These are phyloP conservation scores for Candida taoyuanica DNA, from an alignment of 805 yeast genomes.

Conservation along the genomic window DNA sequence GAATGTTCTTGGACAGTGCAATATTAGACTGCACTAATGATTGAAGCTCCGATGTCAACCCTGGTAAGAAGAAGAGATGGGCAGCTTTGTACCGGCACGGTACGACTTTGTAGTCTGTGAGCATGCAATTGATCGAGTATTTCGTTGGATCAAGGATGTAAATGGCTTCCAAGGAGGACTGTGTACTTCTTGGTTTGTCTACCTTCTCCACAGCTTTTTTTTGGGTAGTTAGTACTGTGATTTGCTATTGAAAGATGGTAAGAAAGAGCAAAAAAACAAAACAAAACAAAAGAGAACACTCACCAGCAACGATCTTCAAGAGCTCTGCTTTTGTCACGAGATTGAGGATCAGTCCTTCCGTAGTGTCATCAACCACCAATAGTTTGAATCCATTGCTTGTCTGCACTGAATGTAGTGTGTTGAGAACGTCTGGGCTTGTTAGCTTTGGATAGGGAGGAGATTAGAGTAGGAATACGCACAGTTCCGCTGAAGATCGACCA, in stretches of 20 bases:
- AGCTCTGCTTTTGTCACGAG: constrained; percentile 47
- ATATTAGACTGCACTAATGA: constrained; percentile 27
- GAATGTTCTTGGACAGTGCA: constrained; percentile 27
- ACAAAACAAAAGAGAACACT: too few relatives aligned
- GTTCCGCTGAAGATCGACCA: constrained; percentile 35
- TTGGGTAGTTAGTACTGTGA: background rate
- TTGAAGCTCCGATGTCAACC: constrained; percentile 34
- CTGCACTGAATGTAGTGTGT: constrained; percentile 35
- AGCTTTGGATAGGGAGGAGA: background rate
- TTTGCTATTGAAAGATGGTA: too few relatives aligned
- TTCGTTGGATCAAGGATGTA: constrained; percentile 70
- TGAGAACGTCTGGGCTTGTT: constrained; percentile 29
- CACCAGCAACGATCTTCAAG: constrained; percentile 39
- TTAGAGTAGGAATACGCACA: constrained; percentile 16
- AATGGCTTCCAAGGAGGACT: constrained; percentile 67
- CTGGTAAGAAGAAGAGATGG: constrained; percentile 69
- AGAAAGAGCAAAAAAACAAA: too few relatives aligned
- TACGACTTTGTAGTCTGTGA: constrained; percentile 62
- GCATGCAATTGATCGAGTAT: constrained; percentile 69
- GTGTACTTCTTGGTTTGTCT: constrained; percentile 56
- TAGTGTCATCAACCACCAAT: constrained; percentile 52
- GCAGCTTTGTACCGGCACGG: constrained; percentile 75
- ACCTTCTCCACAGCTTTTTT: constrained; percentile 56
- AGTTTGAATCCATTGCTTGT: constrained; percentile 44
- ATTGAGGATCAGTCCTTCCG: constrained; percentile 43